Conservation (phyloP, 2,329 filamentous ascomycete species). For the Fusarium sp. region DNA sequence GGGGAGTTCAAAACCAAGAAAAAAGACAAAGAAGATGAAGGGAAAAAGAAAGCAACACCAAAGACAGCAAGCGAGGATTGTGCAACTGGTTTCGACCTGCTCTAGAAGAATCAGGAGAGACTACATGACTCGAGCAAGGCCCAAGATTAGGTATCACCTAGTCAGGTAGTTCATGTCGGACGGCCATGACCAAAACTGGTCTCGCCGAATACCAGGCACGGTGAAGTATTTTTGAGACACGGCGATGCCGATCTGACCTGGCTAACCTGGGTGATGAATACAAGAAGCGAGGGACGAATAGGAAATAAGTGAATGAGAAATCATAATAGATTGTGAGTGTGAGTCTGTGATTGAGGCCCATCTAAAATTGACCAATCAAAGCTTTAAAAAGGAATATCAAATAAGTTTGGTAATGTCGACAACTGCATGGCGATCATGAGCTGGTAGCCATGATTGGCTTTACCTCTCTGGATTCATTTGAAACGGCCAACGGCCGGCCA, state of each 20-base stretch:
- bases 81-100: neutral
- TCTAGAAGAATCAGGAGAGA: conserved; percentile 16
- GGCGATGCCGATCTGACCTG: conserved; percentile 18
- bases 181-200: neutral
- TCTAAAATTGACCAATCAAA: conserved; percentile 10
- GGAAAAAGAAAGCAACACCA: neutral
- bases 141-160: conserved; percentile 7
- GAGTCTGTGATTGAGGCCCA: conserved; percentile 7
- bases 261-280: conserved; percentile 10
- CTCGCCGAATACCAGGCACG: conserved; percentile 13
- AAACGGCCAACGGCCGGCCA: conserved; percentile 21
- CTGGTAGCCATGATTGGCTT: conserved; percentile 18
- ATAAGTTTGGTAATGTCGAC: neutral
- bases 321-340: neutral
- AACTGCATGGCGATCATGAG: conserved; percentile 3
- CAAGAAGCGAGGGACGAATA: conserved; percentile 1
- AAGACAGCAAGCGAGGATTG: neutral
- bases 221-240: conserved; percentile 4
- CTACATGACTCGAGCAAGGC: conserved; percentile 6
- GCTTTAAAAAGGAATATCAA: neutral
- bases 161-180: neutral
- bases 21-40: neutral
- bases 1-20: conserved; percentile 8
- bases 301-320: neutral
- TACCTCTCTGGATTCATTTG: neutral